These are phyloP conservation scores for Xylaria grammica DNA, from an alignment of 495 filamentous ascomycete species.

Conservation along the genomic window DNA sequence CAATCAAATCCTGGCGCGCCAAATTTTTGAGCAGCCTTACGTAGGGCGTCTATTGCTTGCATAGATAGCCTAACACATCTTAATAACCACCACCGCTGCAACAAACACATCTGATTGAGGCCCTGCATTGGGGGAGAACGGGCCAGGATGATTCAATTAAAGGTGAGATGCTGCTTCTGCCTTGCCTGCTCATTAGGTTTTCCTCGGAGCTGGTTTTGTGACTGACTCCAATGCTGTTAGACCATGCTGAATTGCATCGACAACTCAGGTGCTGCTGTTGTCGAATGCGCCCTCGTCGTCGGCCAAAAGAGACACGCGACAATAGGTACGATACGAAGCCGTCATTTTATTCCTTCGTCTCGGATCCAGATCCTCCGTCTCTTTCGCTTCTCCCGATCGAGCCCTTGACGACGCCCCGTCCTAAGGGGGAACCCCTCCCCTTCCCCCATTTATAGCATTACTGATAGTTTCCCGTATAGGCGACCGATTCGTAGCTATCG, in stretches of 20 bases:
- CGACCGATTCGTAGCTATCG: conserved; percentile 95
- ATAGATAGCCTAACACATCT: neutral
- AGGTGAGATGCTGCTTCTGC: conserved; percentile 59
- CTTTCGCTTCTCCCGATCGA: neutral
- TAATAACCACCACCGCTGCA: conserved; percentile 15
- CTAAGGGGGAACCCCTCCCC: neutral
- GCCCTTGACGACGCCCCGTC: neutral
- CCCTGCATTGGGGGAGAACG: conserved; percentile 33
- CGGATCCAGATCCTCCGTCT: neutral
- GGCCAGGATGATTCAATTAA: conserved; percentile 94
- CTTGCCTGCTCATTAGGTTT: neutral
- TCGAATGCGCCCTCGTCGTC: conserved; percentile 93
- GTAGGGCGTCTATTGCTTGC: neutral
- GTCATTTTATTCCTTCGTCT: neutral
- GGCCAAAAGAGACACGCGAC: conserved; percentile 88
- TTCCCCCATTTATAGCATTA: neutral
- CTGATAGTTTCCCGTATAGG: conserved; percentile 64
- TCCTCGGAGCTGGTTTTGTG: neutral
- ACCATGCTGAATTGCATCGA: conserved; percentile 99
- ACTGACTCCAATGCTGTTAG: conserved; percentile 52
- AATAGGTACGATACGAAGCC: conserved; percentile 69
- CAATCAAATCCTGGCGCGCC: conserved; percentile 12
- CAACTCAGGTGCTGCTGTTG: conserved; percentile 97
- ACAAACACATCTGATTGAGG: conserved; percentile 21
- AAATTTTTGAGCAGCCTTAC: conserved; percentile 7